These are phyloP conservation scores for Dunaliella primolecta DNA, from an alignment of 139 green algal genomes.

Conservation along the genomic window DNA sequence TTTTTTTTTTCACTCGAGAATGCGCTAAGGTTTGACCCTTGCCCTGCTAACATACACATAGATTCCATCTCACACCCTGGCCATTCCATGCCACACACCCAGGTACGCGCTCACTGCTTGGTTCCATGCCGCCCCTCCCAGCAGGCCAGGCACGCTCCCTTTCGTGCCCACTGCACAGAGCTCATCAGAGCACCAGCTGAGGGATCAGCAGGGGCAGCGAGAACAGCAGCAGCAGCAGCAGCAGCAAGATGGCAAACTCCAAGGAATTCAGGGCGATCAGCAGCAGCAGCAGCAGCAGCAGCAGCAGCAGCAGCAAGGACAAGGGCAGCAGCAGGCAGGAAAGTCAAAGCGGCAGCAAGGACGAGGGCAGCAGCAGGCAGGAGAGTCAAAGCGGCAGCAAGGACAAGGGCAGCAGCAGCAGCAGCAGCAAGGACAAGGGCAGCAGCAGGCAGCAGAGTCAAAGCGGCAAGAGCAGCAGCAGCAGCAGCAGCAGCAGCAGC, in stretches of 20 bases:
- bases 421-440: not conserved
- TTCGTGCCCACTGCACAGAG: too few relatives aligned
- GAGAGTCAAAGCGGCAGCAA: conserved; percentile 1
- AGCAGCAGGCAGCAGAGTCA: not conserved
- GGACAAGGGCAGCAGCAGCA: not conserved
- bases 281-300: conserved; percentile 11
- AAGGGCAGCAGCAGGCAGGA: not conserved
- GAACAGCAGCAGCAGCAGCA: conserved; percentile 1
- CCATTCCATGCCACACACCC: not conserved
- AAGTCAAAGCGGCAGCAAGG: not conserved
- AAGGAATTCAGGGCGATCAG: not conserved
- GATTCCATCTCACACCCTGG: too few relatives aligned
- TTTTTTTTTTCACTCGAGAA: too few relatives aligned
- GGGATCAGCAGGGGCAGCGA: conserved; percentile 7
- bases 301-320: not conserved
- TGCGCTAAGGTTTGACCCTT: too few relatives aligned
- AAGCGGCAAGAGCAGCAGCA: too few relatives aligned
- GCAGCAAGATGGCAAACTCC: not conserved
- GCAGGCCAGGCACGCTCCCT: too few relatives aligned
- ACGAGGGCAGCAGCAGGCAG: not conserved
- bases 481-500: too few relatives aligned
- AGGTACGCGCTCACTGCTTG: conserved; percentile 62
- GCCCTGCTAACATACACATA: too few relatives aligned
- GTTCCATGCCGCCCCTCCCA: conserved; percentile 45
- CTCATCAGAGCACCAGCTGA: too few relatives aligned